A percentile compares a stretch with the other conserved stretches of the same genome.
These are phyloP conservation scores for Penicillium vulpinum DNA, from an alignment of 2,329 filamentous ascomycete genomes.

Conservation along the genomic window DNA sequence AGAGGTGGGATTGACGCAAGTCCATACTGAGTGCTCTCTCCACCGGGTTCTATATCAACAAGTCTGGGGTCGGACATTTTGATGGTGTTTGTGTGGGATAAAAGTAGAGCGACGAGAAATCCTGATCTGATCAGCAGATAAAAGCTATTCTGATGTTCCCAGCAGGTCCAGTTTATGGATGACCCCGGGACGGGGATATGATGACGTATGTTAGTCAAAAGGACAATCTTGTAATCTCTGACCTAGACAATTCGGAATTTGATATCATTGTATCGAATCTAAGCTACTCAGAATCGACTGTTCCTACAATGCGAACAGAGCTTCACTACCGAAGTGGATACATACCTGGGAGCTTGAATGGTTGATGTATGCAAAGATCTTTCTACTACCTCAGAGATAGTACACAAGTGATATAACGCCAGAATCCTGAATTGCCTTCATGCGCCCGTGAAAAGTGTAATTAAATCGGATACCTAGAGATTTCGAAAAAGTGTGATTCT, in stretches of 20 bases:
- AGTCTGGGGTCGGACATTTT: slow-evolving; percentile 54
- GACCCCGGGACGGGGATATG: slow-evolving; percentile 6
- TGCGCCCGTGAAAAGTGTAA: slow-evolving; percentile 7
- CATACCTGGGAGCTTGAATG: not conserved
- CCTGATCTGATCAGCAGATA: too few relatives aligned
- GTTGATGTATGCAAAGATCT: not conserved
- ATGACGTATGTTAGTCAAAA: slow-evolving; percentile 24
- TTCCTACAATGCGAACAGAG: not conserved
- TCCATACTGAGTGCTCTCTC: slow-evolving; percentile 59
- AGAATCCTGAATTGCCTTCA: slow-evolving; percentile 12
- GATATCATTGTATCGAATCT: not conserved
- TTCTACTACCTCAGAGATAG: not conserved
- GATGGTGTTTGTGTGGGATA: not conserved
- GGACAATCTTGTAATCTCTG: not conserved
- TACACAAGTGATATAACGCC: slow-evolving; percentile 8
- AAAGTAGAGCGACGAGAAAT: not conserved
- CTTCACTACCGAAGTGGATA: not conserved
- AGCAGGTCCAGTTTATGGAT: slow-evolving; percentile 1
- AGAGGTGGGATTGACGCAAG: not conserved
- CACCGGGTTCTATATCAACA: slow-evolving; percentile 61
- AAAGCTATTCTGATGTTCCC: not conserved
- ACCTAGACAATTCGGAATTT: not conserved
- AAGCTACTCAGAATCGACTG: not conserved
- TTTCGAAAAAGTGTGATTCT: not conserved
- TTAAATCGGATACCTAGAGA: not conserved